Evolutionary conservation across 768 basidiomycete species (phyloP).

Genomic region (Lanmaoa pseudosensibilis): DNA sequence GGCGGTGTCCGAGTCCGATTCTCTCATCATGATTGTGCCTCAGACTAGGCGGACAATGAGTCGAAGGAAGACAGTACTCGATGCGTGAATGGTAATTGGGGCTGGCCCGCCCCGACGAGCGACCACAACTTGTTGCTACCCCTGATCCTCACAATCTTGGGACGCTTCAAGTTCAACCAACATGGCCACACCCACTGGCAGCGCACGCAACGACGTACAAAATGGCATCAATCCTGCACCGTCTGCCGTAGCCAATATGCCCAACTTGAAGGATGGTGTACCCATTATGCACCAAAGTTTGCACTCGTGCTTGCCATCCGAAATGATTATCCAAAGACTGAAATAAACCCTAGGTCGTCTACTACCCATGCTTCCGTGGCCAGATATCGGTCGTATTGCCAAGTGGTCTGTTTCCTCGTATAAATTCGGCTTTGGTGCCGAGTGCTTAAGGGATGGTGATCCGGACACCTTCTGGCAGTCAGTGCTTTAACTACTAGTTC

Average conservation of each 20-base stretch:
- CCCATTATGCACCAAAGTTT: conserved; percentile 41
- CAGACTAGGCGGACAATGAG: neutral
- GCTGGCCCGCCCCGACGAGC: neutral
- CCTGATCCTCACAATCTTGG: neutral
- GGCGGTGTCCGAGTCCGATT: neutral
- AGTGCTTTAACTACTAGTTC: conserved; percentile 32
- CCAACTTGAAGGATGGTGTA: conserved; percentile 32
- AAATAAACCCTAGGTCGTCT: conserved; percentile 30
- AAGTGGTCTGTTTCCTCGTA: conserved; percentile 96
- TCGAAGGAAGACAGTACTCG: neutral
- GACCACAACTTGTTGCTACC: neutral
- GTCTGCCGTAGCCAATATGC: conserved; percentile 15
- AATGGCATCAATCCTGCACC: conserved; percentile 14
- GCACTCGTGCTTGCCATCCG: conserved; percentile 5
- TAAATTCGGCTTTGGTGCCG: conserved; percentile 95
- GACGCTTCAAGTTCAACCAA: neutral
- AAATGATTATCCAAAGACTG: neutral
- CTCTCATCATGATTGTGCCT: neutral
- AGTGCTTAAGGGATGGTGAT: conserved; percentile 85
- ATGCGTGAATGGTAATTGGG: neutral
- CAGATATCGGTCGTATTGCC: conserved; percentile 84
- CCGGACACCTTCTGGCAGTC: conserved; percentile 98
- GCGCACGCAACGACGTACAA: conserved; percentile 14
- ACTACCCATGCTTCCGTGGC: conserved; percentile 63
- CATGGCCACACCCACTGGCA: conserved; percentile 17